Base-by-base conservation (phyloP, 2,329 filamentous ascomycete species). In the Monosporascus sp. region DNA sequence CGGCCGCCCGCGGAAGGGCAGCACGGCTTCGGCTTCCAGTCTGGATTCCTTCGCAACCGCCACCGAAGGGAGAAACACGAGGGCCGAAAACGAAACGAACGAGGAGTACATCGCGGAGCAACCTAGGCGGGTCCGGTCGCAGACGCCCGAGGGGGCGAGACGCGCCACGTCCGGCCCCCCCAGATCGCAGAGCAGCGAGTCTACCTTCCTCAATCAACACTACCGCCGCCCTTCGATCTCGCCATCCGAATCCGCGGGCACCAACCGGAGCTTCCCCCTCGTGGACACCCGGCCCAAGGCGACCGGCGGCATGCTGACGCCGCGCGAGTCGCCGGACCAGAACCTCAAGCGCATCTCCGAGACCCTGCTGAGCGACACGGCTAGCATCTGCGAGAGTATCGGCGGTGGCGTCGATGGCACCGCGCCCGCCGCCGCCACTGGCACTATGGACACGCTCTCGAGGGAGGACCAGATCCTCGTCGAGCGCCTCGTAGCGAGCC, bases 221-320 rank as follows among this genome's bases (percentile, higher is more conserved):
- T 11, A 14, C 9, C 31, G 11, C 31, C 79, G 80, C 2, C 79
- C 82, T 6, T 83, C 81, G 0, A 66, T 79, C 22, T 79, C 81
- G 4, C 82, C 81, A 0, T 74, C 83, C 53, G 78, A 79, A 46
- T 85, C 82, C 0, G 75, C 72, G 0, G 80, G 80, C 17, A 85
- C 83, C 1, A 80, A 76, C 49, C 74, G 83, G 59, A 85, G 81
- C 63, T 86, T 86, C 57, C 83, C 83, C 1, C 71, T 86, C 5
- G 75, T 85, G 42, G 31, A 34, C 31, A 80, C 78, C 59, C 81
- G 74, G 60, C 62, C 74, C 17, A 78, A 73, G 56, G 64, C 71
- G 8, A 74, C 71, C 48, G 74, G 70, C 34, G 77, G 76, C 6
- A 67, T 79, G 15, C 60, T 76, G 38, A 81, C 76, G 2, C 76